A percentile compares a stretch with the other conserved stretches of the same genome.
phyloP scores from a whole-genome alignment of 2,329 filamentous ascomycete genomes.

The Aspergillus sp. region DNA sequence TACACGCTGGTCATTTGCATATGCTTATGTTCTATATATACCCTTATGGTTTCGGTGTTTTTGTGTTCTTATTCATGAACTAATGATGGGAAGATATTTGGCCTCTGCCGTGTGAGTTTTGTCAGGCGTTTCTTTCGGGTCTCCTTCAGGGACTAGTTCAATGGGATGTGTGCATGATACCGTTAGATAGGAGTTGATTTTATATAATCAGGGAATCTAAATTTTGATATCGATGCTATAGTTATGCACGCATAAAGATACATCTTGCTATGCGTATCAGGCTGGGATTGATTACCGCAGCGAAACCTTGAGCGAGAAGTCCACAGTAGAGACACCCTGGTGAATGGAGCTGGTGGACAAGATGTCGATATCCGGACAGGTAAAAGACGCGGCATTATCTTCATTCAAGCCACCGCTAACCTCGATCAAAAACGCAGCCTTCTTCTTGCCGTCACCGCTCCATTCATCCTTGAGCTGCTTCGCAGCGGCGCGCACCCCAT shows the following conservation, averaged over 20 bases:
- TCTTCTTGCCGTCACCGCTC: conserved; percentile 56
- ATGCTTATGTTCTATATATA: background rate
- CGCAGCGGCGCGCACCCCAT: conserved; percentile 68
- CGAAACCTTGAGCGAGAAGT: conserved; percentile 87
- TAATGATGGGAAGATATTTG: no score
- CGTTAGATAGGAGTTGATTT: background rate
- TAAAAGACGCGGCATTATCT: conserved; percentile 74
- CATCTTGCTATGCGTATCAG: no score
- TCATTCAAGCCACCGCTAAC: conserved; percentile 83
- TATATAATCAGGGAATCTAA: background rate
- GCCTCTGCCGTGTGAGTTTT: no score
- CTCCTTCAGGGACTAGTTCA: no score
- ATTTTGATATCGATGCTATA: background rate
- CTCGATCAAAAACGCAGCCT: conserved; percentile 64
- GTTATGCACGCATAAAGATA: background rate
- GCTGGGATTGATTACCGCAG: conserved; percentile 16
- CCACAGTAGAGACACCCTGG: conserved; percentile 85
- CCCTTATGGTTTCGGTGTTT: background rate
- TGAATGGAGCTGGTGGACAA: conserved; percentile 95
- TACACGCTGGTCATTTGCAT: no score
- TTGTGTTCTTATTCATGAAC: no score
- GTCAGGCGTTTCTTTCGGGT: no score
- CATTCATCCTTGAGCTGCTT: conserved; percentile 69
- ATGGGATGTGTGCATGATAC: background rate
- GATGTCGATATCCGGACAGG: conserved; percentile 73